Conservation (phyloP, 2,329 filamentous ascomycete genomes). For the Huntiella moniliformis region DNA sequence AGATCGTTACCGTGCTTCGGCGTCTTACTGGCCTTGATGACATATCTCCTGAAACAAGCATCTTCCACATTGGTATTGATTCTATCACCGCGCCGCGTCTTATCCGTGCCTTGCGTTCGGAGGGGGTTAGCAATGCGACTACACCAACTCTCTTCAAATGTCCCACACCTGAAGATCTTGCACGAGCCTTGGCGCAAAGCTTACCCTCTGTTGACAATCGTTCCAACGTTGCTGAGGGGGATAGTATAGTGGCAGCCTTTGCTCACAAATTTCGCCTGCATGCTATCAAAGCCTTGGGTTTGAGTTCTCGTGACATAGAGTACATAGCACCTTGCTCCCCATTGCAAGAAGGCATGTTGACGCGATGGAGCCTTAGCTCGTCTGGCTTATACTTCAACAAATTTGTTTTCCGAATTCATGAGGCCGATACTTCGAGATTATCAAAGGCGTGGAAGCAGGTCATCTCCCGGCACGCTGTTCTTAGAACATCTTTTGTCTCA, state of each 20-base stretch:
- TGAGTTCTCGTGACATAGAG: slow-evolving; percentile 40
- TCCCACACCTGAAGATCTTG: slow-evolving; percentile 30
- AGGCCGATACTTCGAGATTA: slow-evolving; percentile 29
- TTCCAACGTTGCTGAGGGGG: no score
- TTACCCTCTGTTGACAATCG: no score
- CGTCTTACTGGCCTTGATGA: no score
- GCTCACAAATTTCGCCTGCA: slow-evolving; percentile 38
- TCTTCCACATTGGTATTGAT: slow-evolving; percentile 76
- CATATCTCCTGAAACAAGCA: slow-evolving; percentile 33
- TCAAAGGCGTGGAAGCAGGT: slow-evolving; percentile 37
- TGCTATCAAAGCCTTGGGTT: slow-evolving; percentile 32
- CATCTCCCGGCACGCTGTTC: slow-evolving; percentile 35
- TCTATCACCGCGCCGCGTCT: slow-evolving; percentile 69
- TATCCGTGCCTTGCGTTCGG: slow-evolving; percentile 40
- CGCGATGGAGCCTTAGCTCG: slow-evolving; percentile 39
- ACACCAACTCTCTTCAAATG: slow-evolving; percentile 51
- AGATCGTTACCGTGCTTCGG: no score
- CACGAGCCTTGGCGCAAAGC: slow-evolving; percentile 11
- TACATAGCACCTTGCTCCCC: slow-evolving; percentile 67
- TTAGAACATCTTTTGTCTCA: slow-evolving; percentile 54
- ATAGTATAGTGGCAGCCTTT: slow-evolving; percentile 28
- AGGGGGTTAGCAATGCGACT: slow-evolving; percentile 40
- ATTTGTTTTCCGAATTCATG: slow-evolving; percentile 42
- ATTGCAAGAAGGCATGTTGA: slow-evolving; percentile 72
- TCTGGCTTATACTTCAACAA: slow-evolving; percentile 52